These are phyloP conservation scores for Pneumocystis oryctolagi DNA, from an alignment of 1,139 yeast genomes.

Conservation along the genomic window DNA sequence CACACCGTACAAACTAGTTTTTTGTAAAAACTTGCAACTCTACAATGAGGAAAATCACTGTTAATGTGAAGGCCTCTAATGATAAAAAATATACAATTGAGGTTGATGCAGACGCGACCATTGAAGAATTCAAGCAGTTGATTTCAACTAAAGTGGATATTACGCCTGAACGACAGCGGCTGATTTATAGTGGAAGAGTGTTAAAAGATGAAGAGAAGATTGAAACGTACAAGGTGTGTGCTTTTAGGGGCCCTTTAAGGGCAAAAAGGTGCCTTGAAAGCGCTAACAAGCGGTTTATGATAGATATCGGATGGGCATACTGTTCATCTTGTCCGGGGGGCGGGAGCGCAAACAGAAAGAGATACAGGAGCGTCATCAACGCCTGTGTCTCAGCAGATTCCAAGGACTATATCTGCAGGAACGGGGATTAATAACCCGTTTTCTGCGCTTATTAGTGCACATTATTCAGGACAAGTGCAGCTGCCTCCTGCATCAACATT, in stretches of 20 bases:
- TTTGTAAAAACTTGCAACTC: neutral
- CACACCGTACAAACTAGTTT: too few relatives aligned
- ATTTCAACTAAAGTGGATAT: slow-evolving; percentile 47
- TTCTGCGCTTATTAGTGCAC: slow-evolving; percentile 84
- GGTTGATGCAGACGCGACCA: slow-evolving; percentile 40
- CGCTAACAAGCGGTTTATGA: neutral
- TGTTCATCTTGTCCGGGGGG: slow-evolving; percentile 62
- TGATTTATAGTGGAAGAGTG: slow-evolving; percentile 87
- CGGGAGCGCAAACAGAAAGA: slow-evolving; percentile 27
- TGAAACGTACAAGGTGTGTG: slow-evolving; percentile 41
- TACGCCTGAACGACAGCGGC: slow-evolving; percentile 63
- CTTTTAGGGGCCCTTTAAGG: neutral
- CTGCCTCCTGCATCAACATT: slow-evolving; percentile 79
- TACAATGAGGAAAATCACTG: slow-evolving; percentile 12
- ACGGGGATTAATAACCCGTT: slow-evolving; percentile 78
- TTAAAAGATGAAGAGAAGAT: slow-evolving; percentile 70
- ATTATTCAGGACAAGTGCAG: slow-evolving; percentile 77
- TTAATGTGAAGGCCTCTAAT: slow-evolving; percentile 36
- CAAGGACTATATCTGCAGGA: slow-evolving; percentile 72
- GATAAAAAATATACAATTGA: slow-evolving; percentile 62
- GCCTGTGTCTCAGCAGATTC: slow-evolving; percentile 30
- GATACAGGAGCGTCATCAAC: slow-evolving; percentile 16
- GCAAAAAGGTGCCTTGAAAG: neutral
- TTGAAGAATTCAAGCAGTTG: slow-evolving; percentile 52
- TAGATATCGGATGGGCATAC: slow-evolving; percentile 46